Conservation (phyloP, 192 early-diverging fungal species). For the Coemansia sp. region DNA sequence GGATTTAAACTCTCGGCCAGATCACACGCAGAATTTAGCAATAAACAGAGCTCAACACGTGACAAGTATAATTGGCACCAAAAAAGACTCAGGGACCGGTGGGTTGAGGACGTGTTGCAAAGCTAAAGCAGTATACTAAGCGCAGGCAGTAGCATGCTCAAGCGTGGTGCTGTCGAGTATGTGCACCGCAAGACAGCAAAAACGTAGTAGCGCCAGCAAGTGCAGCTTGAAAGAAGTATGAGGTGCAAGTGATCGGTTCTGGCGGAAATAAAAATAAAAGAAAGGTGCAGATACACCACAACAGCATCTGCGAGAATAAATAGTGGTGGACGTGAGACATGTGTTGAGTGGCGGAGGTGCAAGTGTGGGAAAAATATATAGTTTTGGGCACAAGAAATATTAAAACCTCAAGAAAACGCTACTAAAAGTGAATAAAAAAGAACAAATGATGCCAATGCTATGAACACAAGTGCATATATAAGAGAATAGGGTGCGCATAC, state of each 20-base stretch:
- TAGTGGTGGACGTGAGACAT: too few relatives aligned
- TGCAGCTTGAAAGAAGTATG: too few relatives aligned
- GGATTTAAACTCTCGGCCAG: constrained; percentile 14
- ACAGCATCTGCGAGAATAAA: too few relatives aligned
- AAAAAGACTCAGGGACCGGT: background rate
- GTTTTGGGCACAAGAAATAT: too few relatives aligned
- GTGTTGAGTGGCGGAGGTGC: too few relatives aligned
- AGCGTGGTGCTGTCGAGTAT: background rate
- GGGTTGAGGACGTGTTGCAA: background rate
- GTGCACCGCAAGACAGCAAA: too few relatives aligned
- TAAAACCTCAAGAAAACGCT: background rate
- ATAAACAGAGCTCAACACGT: constrained; percentile 21
- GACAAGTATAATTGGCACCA: constrained; percentile 15
- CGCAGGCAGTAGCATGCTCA: constrained; percentile 2
- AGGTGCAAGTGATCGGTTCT: constrained; percentile 11
- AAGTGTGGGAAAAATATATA: too few relatives aligned
- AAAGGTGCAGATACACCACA: too few relatives aligned
- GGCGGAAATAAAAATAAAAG: background rate
- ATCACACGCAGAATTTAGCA: constrained; percentile 30
- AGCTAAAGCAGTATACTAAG: background rate
- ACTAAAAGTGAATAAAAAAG: background rate
- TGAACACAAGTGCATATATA: constrained; percentile 15
- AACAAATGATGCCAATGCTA: constrained; percentile 1
- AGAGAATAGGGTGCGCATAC: constrained; percentile 5
- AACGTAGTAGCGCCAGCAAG: too few relatives aligned